Conservation (phyloP, 2,329 filamentous ascomycete species). For the Dothistroma pini region DNA sequence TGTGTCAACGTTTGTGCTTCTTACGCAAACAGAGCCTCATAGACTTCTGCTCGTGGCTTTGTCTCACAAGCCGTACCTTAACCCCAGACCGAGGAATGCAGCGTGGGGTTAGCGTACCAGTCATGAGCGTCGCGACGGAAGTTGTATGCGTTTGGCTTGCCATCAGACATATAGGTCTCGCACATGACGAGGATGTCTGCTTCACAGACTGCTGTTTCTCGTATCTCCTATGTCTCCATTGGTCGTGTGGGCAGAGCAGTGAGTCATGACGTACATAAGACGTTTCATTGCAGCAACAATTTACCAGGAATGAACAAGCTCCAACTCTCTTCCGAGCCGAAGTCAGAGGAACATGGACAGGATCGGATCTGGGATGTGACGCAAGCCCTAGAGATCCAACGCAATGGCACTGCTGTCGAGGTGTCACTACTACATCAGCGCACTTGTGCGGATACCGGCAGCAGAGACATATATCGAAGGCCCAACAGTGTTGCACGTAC, state of each 20-base stretch:
- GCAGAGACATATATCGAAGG: no score
- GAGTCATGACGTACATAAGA: constrained; percentile 8
- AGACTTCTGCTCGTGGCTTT: constrained; percentile 1
- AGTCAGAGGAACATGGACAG: background rate
- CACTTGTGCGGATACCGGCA: no score
- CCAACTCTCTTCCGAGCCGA: background rate
- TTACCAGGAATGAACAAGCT: background rate
- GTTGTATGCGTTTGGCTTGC: constrained; percentile 98
- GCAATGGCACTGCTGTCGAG: no score
- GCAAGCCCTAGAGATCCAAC: no score
- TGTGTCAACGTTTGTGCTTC: background rate
- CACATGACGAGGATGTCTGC: constrained; percentile 91
- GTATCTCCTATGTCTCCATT: no score
- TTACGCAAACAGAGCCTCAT: constrained; percentile 11
- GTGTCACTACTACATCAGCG: background rate
- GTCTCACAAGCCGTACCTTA: constrained; percentile 5
- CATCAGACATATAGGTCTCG: constrained; percentile 93
- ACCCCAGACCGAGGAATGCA: background rate
- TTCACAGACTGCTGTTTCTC: no score
- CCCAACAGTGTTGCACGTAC: no score
- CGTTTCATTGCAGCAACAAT: background rate
- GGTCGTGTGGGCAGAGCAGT: no score
- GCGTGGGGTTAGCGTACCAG: background rate
- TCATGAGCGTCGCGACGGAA: constrained; percentile 47
- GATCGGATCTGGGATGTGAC: background rate